Base-by-base conservation (phyloP, 805 yeast species). In the Barnettozyma pratensis region DNA sequence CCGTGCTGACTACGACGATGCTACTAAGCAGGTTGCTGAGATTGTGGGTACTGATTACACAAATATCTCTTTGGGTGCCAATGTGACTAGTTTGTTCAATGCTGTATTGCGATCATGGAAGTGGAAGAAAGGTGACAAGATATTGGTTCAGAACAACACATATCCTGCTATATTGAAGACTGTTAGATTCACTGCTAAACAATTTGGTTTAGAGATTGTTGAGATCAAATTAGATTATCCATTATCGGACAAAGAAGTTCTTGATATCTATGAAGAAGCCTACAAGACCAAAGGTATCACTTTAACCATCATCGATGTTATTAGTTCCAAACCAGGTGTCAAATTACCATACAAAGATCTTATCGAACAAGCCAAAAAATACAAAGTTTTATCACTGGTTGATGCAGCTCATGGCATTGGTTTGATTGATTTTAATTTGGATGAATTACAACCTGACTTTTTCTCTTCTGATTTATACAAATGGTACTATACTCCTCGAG, bases 341-440 rank as follows among this genome's bases (percentile, higher is more conserved):
- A 56, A 63, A 26, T 54, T 83, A 30, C 92, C 94, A 1, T 84
- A 72, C 61, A 72, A 73, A 50, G 59, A 68, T 45, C 54, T 85
- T 41, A 68, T 72, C 4, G 51, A 60, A 6, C 56, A 77, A 39
- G 79, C 88, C 53, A 61, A 65, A 11, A 62, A 74, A 44, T 63
- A 77, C 42, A 62, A 65, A 11, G 76, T 78, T 5, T 51, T 81
- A 41, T 77, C 87, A 4, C 63, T 82, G 39, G 73, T 85, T 28
- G 92, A 85, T 61, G 92, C 85, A 11, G 92, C 91, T 5, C 92
- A 85, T 59, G 76, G 80, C 1, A 70, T 79, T 35, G 92, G 92
- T 0, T 64, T 73, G 47, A 56, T 77, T 31, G 74, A 75, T 8
- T 46, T 77, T n/a, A 66, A 72, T 41, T 54, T 80, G 35, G 63